phyloP scores from a whole-genome alignment of 441 rosid species.

The Cnidoscolus chayamansa region DNA sequence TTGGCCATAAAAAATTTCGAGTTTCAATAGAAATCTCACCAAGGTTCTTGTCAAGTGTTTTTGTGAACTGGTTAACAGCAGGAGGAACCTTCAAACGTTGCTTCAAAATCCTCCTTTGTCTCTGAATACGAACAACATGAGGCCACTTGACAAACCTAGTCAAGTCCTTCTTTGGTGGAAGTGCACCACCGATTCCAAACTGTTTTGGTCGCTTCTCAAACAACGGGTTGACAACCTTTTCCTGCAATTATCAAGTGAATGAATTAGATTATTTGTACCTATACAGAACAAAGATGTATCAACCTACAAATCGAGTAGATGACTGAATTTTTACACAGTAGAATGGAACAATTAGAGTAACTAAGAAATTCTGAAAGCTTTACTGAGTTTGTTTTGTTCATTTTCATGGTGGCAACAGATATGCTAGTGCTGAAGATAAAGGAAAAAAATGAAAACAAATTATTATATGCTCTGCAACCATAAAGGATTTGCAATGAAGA shows the following conservation, averaged over 20 bases:
- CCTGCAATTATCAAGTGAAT: constrained; percentile 33
- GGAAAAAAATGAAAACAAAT: too few relatives aligned
- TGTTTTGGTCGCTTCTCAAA: constrained; percentile 87
- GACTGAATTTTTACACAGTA: background rate
- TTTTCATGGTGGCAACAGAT: too few relatives aligned
- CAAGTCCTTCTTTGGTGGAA: constrained; percentile 82
- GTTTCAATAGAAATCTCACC: constrained; percentile 35
- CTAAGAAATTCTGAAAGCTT: too few relatives aligned
- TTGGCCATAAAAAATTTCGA: background rate
- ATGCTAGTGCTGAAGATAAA: too few relatives aligned
- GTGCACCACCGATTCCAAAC: constrained; percentile 86
- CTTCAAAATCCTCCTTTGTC: constrained; percentile 80
- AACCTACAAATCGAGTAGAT: background rate
- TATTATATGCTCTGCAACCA: too few relatives aligned
- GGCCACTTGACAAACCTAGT: constrained; percentile 81
- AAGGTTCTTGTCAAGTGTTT: constrained; percentile 88
- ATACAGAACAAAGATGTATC: background rate
- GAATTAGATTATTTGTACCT: background rate
- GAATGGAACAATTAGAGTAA: background rate
- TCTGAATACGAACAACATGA: constrained; percentile 72
- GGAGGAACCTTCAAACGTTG: constrained; percentile 96
- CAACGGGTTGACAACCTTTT: constrained; percentile 74
- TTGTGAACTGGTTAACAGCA: constrained; percentile 80
- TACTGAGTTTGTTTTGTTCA: too few relatives aligned
- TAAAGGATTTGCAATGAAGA: too few relatives aligned